phyloP scores from a whole-genome alignment of 1,284 basidiomycete species.

The Afroboletus lepidellus region DNA sequence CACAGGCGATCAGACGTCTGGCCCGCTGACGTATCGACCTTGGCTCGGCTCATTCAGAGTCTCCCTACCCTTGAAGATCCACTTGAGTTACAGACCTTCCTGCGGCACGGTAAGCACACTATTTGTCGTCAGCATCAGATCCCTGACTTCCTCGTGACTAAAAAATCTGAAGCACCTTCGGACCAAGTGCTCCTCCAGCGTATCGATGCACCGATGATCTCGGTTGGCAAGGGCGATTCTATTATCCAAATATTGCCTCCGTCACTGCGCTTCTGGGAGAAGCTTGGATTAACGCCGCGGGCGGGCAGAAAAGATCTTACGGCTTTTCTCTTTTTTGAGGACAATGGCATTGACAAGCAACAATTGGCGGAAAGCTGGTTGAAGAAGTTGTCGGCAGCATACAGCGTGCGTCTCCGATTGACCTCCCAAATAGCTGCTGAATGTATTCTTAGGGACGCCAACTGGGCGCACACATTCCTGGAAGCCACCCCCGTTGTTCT shows the following conservation, averaged over 20 bases:
- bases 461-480: conserved; percentile 55
- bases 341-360: conserved; percentile 46
- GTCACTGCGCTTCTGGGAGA: conserved; percentile 79
- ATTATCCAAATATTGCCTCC: conserved; percentile 64
- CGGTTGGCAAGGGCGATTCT: conserved; percentile 60
- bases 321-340: conserved; percentile 69
- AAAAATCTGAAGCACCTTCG: conserved; percentile 2
- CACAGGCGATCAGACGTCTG: conserved; percentile 42
- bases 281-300: conserved; percentile 69
- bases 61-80: conserved; percentile 30
- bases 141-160: conserved; percentile 1
- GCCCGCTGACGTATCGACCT: conserved; percentile 51
- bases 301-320: conserved; percentile 68
- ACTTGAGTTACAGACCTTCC: conserved; percentile 35
- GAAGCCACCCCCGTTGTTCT: conserved; percentile 44
- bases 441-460: conserved; percentile 51
- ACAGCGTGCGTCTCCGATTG: conserved; percentile 48
- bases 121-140: neutral
- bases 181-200: conserved; percentile 32
- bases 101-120: conserved; percentile 37
- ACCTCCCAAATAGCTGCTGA: conserved; percentile 6
- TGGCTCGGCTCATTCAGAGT: conserved; percentile 36
- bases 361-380: conserved; percentile 59
- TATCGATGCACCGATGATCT: conserved; percentile 56
- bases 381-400: conserved; percentile 46